Evolutionary conservation across 768 basidiomycete species (phyloP).

Genomic region (Coprinopsis cinerea): DNA sequence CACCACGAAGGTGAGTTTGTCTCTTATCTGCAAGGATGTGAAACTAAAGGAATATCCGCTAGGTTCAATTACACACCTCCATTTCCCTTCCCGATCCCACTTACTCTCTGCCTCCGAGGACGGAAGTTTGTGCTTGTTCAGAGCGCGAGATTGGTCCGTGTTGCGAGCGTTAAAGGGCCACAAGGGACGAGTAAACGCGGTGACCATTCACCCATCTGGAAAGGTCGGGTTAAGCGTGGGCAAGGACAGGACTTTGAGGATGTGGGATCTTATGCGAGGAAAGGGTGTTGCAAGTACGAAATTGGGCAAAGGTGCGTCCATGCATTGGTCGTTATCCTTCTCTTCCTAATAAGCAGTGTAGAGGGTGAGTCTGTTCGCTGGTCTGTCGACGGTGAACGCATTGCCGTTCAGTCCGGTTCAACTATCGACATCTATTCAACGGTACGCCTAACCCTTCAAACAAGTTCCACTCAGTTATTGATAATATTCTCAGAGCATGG

Average conservation of each 20-base stretch:
- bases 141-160: slow-evolving; percentile 90
- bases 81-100: slow-evolving; percentile 85
- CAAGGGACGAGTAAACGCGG: slow-evolving; percentile 84
- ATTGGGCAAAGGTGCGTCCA: slow-evolving; percentile 70
- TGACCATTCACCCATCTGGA: slow-evolving; percentile 90
- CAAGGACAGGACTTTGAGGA: slow-evolving; percentile 79
- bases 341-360: slow-evolving; percentile 21
- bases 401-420: slow-evolving; percentile 72
- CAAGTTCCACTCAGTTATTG: not conserved
- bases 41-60: slow-evolving; percentile 1
- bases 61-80: slow-evolving; percentile 90
- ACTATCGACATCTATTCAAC: slow-evolving; percentile 81
- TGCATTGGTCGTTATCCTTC: not conserved
- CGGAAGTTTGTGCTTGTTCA: slow-evolving; percentile 84
- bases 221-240: slow-evolving; percentile 91
- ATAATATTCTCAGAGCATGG: slow-evolving; percentile 61
- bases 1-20: slow-evolving; percentile 83
- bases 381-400: slow-evolving; percentile 70
- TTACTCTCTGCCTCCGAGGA: slow-evolving; percentile 91
- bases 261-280: slow-evolving; percentile 99
- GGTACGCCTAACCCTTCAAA: slow-evolving; percentile 34
- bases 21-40: too few species aligned
- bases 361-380: slow-evolving; percentile 94
- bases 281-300: slow-evolving; percentile 86
- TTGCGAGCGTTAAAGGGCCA: slow-evolving; percentile 87